Evolutionary conservation across 805 yeast species (phyloP), one percentile per base, ranked within the genome.

Genomic region (Kodamaea sagamina): DNA sequence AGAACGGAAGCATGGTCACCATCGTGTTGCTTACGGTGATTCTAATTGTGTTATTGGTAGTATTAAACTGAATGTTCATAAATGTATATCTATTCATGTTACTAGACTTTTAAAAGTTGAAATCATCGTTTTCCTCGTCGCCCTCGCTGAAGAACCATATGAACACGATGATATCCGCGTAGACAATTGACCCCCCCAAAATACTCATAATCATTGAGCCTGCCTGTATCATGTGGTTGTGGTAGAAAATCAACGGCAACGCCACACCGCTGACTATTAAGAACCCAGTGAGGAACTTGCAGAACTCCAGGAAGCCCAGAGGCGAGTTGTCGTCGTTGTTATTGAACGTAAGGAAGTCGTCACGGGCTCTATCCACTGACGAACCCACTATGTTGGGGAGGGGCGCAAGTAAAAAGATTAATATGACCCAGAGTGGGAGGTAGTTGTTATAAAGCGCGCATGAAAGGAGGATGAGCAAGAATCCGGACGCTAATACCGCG

Each of bases 131-230:
- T 28, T 68, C 73, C 35, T 71, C 76, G 43, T 71, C 75, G 31
- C 58, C 63, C 41, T 68, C 73, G 45, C 71, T 66, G 59, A 71
- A 71, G 48, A 71, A 71, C 76, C 75, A 71, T 26, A 69, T 67
- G 51, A 71, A 71, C 32, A 68, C 63, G 28, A 69, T 63, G 29
- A 71, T 71, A 47, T 68, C 75, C 17, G 61, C 58, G 52, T 71
- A 71, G n/a, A 71, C 75, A 15, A 70, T 67, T 40, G 69, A 54
- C 22, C 76, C 76, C 11, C 76, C 76, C 28, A 59, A 46, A 11
- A 67, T 65, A 60, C 75, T 70, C 75, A 71, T 71, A 29, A 67
- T 44, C 65, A 59, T 58, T 4, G 73, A 58, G 6, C 75, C 75
- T 44, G 65, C 47, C 39, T 62, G 61, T 31, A 71, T 68, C 41